Evolutionary conservation across 2,329 filamentous ascomycete species (phyloP).

Genomic region (Byssothecium circinans): DNA sequence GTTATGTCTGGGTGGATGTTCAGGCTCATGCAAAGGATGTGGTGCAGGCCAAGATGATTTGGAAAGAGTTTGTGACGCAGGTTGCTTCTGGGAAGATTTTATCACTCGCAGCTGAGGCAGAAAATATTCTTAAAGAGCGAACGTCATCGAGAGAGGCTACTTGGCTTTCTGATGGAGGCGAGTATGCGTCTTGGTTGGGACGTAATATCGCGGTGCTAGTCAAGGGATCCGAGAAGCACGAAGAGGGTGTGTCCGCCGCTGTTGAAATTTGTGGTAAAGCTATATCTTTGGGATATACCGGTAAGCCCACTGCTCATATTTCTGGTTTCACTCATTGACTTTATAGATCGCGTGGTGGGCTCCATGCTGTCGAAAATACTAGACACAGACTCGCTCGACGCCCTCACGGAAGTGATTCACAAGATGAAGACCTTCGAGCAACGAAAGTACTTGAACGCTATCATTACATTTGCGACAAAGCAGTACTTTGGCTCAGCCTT

Average conservation of each 20-base stretch:
- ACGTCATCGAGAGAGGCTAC: conserved; percentile 20
- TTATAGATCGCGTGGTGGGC: conserved; percentile 24
- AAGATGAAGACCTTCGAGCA: conserved; percentile 54
- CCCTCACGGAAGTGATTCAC: conserved; percentile 43
- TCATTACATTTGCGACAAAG: conserved; percentile 29
- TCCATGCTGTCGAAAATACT: conserved; percentile 22
- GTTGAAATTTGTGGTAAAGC: conserved; percentile 58
- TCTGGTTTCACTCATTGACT: neutral
- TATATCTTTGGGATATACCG: conserved; percentile 71
- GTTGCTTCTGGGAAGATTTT: conserved; percentile 63
- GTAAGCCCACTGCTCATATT: conserved; percentile 35
- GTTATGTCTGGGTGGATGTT: conserved; percentile 51
- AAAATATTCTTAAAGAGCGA: conserved; percentile 50
- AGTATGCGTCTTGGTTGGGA: conserved; percentile 73
- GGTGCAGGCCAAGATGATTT: conserved; percentile 56
- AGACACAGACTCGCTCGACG: conserved; percentile 8
- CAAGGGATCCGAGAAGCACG: conserved; percentile 39
- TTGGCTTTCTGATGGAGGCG: conserved; percentile 67
- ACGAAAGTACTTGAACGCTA: conserved; percentile 45
- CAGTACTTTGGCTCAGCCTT: conserved; percentile 18
- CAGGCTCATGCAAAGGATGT: conserved; percentile 42
- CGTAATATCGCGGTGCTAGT: conserved; percentile 59
- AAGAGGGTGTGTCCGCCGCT: conserved; percentile 33
- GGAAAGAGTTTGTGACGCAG: conserved; percentile 64
- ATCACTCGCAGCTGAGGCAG: conserved; percentile 61